Conservation (phyloP, 257 asterid species). For the Hygrophila difformis region DNA sequence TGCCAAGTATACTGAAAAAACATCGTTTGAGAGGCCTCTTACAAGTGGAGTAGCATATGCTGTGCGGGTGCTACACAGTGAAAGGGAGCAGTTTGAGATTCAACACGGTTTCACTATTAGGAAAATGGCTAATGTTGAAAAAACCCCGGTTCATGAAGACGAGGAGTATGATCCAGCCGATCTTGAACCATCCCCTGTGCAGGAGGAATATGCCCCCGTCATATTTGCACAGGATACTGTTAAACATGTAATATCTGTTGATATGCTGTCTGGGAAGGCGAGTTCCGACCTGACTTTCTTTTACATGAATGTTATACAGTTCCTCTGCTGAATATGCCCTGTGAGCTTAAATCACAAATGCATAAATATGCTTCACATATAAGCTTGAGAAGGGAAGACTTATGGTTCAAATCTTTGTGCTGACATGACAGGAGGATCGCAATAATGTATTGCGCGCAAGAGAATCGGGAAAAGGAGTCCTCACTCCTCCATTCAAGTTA, state of each 20-base stretch:
- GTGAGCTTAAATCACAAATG: background rate
- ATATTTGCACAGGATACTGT: conserved; percentile 97
- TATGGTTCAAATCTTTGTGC: conserved; percentile 12
- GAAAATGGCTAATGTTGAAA: conserved; percentile 77
- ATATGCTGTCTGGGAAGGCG: conserved; percentile 97
- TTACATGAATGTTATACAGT: background rate
- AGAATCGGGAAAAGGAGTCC: conserved; percentile 94
- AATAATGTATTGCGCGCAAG: conserved; percentile 91
- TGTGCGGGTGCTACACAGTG: conserved; percentile 76
- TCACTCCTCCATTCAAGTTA: conserved; percentile 91
- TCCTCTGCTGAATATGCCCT: background rate
- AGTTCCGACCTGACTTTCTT: background rate
- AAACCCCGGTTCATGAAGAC: conserved; percentile 85
- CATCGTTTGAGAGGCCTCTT: conserved; percentile 96
- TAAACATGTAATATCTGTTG: conserved; percentile 88
- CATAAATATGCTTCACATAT: background rate
- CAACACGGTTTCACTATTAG: conserved; percentile 87
- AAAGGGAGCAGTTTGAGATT: conserved; percentile 72
- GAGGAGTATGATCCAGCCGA: conserved; percentile 63
- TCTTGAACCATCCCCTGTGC: conserved; percentile 75
- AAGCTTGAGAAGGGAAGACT: background rate
- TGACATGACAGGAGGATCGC: conserved; percentile 89
- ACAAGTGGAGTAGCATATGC: conserved; percentile 99
- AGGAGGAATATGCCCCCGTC: conserved; percentile 93
- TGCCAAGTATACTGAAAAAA: conserved; percentile 72